Evolutionary conservation across 1,139 yeast species (phyloP), one percentile per base, ranked within the genome.

Genomic region (Pichia sp.): DNA sequence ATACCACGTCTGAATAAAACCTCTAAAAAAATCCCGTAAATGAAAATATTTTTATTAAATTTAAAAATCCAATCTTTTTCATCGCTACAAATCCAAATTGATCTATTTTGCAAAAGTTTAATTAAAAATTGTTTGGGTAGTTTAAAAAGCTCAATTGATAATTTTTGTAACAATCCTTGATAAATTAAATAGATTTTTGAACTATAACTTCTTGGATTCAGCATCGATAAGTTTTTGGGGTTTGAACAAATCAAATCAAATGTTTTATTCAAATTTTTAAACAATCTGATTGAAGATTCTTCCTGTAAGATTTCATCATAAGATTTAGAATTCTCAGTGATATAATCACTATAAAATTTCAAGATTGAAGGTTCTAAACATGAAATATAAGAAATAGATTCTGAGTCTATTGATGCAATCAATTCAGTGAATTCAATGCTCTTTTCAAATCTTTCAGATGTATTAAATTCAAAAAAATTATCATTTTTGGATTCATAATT

Each of bases 211-310:
- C 48, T 51, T 1, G 53, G 53, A 31, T 51, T 51, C 12, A 48
- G 22, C 0, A 41, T 9, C n/a, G 37, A 25, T 30, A 51, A 40
- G 20, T 41, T 31, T 20, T 23, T 36, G 20, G 53, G 48, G 8
- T 44, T 39, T 23, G 27, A 35, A 35, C 49, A 46, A 9, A 47
- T 35, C 10, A 33, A 24, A 34, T 50, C 52, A 34, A 51, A 36
- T 3, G 48, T 30, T 33, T 29, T 8, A 32, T 50, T 46, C 12
- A 50, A 41, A 32, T 32, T 23, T 23, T 32, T 54, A 89, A 87
- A 63, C 89, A 96, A 28, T 87, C 85, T 59, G 71, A 2, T 10
- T 29, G 30, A 10, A 27, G 22, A 16, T 25, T 39, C 9, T 12
- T 34, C 30, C 6, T 25, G 23, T 11, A 35, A 11, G 12, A 38